Evolutionary conservation across 352 stramenopile species (phyloP).

Genomic region (Pythium scleroteichum): DNA sequence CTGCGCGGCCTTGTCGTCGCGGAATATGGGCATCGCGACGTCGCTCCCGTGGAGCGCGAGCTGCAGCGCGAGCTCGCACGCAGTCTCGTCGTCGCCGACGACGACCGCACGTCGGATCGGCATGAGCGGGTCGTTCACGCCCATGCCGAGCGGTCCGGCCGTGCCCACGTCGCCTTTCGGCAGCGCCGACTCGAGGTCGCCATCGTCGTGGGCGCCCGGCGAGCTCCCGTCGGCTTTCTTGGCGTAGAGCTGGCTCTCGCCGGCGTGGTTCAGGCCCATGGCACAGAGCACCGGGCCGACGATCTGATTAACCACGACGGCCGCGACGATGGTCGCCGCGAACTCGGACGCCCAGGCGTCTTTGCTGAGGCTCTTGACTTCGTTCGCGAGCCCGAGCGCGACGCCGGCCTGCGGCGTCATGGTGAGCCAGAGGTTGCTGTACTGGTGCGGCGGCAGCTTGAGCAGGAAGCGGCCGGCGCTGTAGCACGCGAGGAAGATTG

Average conservation of each 20-base stretch:
- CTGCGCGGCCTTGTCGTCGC: slow-evolving; percentile 42
- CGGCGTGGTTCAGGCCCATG: slow-evolving; percentile 48
- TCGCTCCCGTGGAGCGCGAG: slow-evolving; percentile 52
- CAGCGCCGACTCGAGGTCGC: slow-evolving; percentile 3
- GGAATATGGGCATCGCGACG: slow-evolving; percentile 54
- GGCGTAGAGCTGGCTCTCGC: slow-evolving; percentile 34
- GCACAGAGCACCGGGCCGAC: slow-evolving; percentile 65
- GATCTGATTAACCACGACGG: slow-evolving; percentile 75
- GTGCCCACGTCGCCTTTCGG: not conserved
- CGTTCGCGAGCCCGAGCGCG: slow-evolving; percentile 56
- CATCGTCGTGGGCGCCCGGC: not conserved
- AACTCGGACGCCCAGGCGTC: slow-evolving; percentile 64
- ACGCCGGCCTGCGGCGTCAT: slow-evolving; percentile 77
- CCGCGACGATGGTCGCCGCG: slow-evolving; percentile 60
- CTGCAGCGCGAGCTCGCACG: slow-evolving; percentile 58
- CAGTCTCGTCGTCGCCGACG: slow-evolving; percentile 59
- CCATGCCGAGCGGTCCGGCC: not conserved
- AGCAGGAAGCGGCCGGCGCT: slow-evolving; percentile 57
- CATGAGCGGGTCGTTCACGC: not conserved
- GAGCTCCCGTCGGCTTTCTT: slow-evolving; percentile 5
- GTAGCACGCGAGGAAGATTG: slow-evolving; percentile 70
- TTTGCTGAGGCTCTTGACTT: slow-evolving; percentile 48
- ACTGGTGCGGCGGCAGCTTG: slow-evolving; percentile 54
- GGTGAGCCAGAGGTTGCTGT: slow-evolving; percentile 77
- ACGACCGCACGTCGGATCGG: slow-evolving; percentile 44